These are phyloP conservation scores for Xylariales sp. DNA, from an alignment of 2,329 filamentous ascomycete species.

Conservation along the genomic window DNA sequence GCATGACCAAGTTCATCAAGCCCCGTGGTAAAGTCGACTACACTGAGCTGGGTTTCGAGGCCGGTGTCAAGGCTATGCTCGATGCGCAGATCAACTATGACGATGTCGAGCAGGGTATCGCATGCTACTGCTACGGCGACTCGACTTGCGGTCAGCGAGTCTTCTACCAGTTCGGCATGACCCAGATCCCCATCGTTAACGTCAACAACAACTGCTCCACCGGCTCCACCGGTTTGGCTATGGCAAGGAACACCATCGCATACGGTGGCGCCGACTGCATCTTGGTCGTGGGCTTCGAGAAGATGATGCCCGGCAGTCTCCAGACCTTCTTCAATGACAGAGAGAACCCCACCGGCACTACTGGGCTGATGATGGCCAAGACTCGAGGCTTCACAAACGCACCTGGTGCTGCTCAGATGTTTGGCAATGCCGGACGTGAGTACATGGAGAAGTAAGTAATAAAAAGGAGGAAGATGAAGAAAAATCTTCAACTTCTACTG, in stretches of 20 bases:
- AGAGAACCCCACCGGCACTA: slow-evolving; percentile 71
- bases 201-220: slow-evolving; percentile 99
- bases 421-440: slow-evolving; percentile 88
- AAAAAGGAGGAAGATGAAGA: too few species aligned
- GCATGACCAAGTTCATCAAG: slow-evolving; percentile 99
- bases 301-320: slow-evolving; percentile 92
- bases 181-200: slow-evolving; percentile 92
- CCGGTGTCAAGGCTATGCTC: slow-evolving; percentile 80
- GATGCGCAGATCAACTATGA: slow-evolving; percentile 93
- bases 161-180: slow-evolving; percentile 99
- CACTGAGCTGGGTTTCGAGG: slow-evolving; percentile 89
- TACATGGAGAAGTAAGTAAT: slow-evolving; percentile 81
- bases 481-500: too few species aligned
- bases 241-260: slow-evolving; percentile 75
- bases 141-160: slow-evolving; percentile 92
- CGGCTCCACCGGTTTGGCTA: slow-evolving; percentile 83
- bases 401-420: slow-evolving; percentile 86
- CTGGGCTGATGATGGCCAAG: slow-evolving; percentile 72
- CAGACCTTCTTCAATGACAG: slow-evolving; percentile 83
- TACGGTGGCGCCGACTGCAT: slow-evolving; percentile 83
- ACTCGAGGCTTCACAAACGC: slow-evolving; percentile 79
- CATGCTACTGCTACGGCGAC: slow-evolving; percentile 98
- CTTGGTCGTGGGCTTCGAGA: slow-evolving; percentile 92
- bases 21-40: slow-evolving; percentile 92
- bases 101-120: slow-evolving; percentile 89